Conservation (phyloP, 805 yeast species). For the Wickerhamomyces tratensis region DNA sequence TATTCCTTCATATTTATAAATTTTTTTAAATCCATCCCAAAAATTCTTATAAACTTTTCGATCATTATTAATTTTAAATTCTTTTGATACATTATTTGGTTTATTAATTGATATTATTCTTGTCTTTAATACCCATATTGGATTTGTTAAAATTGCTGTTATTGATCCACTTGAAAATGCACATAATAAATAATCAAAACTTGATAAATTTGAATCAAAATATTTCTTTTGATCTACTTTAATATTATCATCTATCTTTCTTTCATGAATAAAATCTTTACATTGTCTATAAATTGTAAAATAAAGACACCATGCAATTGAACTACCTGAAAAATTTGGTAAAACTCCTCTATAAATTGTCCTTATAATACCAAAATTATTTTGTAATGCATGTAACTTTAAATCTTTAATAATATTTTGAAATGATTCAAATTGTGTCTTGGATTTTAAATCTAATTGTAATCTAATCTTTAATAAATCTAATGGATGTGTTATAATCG, state of each 20-base stretch:
- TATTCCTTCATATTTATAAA: constrained; percentile 47
- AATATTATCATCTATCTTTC: neutral
- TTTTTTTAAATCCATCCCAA: constrained; percentile 40
- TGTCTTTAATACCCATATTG: constrained; percentile 93
- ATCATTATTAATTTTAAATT: constrained; percentile 1
- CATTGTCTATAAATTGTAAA: constrained; percentile 66
- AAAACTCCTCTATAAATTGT: constrained; percentile 65
- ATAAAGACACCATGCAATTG: constrained; percentile 83
- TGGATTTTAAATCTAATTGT: constrained; percentile 44
- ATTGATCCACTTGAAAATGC: constrained; percentile 67
- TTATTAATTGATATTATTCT: constrained; percentile 49
- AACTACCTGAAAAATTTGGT: constrained; percentile 77
- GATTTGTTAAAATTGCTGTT: constrained; percentile 77
- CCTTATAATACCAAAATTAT: constrained; percentile 6
- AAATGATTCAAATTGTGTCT: constrained; percentile 20
- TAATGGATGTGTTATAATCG: constrained; percentile 78
- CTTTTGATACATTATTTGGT: constrained; percentile 13
- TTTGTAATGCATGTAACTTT: neutral
- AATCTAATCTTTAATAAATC: constrained; percentile 79
- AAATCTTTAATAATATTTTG: constrained; percentile 13
- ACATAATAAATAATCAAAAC: constrained; percentile 38
- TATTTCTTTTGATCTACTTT: constrained; percentile 1
- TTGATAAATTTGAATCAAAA: constrained; percentile 25
- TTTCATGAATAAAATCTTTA: constrained; percentile 26
- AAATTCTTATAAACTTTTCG: constrained; percentile 41